These are phyloP conservation scores for Fusarium pseudonygamai DNA, from an alignment of 2,329 filamentous ascomycete species.

Conservation along the genomic window DNA sequence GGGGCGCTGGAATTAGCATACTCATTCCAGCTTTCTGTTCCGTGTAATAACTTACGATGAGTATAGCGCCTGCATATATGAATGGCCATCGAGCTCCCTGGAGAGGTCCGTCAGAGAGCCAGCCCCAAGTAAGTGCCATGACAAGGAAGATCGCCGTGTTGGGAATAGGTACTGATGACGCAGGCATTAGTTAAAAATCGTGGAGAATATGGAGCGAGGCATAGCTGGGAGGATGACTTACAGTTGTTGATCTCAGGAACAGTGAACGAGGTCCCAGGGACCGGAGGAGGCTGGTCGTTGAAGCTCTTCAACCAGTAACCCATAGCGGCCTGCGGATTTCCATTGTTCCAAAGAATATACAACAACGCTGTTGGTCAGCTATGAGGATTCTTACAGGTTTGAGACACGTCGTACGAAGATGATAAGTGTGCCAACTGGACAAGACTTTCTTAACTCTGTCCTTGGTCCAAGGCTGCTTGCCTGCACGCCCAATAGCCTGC, in stretches of 20 bases:
- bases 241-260: constrained; percentile 1
- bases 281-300: not conserved
- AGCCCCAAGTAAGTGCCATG: constrained; percentile 26
- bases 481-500: constrained; percentile 17
- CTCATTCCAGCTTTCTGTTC: too few species aligned
- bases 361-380: not conserved
- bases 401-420: constrained; percentile 6
- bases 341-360: constrained; percentile 5
- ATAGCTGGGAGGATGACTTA: not conserved
- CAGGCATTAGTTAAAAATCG: not conserved
- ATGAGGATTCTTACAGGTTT: too few species aligned
- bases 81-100: constrained; percentile 24
- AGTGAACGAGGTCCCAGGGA: not conserved
- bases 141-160: constrained; percentile 29
- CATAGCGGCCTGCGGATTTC: not conserved
- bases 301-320: constrained; percentile 10
- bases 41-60: not conserved
- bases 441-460: constrained; percentile 14
- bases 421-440: constrained; percentile 29
- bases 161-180: constrained; percentile 10
- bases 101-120: constrained; percentile 31
- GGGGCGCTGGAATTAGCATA: not conserved
- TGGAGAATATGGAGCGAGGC: too few species aligned
- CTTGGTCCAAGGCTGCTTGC: constrained; percentile 28
- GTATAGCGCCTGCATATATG: constrained; percentile 26